These are phyloP conservation scores for Paecilomyces sp. DNA, from an alignment of 2,329 filamentous ascomycete species.

Conservation along the genomic window DNA sequence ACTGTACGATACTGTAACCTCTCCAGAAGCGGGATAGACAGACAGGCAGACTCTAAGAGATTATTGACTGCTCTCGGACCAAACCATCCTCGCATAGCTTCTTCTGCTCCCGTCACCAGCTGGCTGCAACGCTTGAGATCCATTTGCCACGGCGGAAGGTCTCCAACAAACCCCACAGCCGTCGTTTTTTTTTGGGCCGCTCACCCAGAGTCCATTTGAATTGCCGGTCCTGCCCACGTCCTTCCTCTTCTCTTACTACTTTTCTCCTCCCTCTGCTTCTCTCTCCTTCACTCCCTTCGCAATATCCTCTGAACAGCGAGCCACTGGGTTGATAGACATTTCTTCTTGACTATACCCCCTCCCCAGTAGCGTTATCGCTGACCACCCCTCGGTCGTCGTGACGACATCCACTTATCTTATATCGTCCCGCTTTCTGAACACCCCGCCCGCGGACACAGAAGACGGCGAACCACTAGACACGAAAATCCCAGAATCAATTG, in stretches of 20 bases:
- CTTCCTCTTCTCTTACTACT: constrained; percentile 8
- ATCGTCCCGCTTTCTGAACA: constrained; percentile 11
- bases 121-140: not conserved
- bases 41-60: constrained; percentile 5
- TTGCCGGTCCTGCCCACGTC: constrained; percentile 15
- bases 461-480: not conserved
- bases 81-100: constrained; percentile 2
- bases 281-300: constrained; percentile 5
- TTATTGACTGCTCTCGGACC: constrained; percentile 1
- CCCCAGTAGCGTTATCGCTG: constrained; percentile 13
- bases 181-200: constrained; percentile 8
- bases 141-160: not conserved
- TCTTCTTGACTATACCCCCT: constrained; percentile 6
- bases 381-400: constrained; percentile 11
- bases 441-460: constrained; percentile 5
- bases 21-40: constrained; percentile 7
- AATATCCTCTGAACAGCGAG: constrained; percentile 4
- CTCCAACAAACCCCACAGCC: not conserved
- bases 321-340: constrained; percentile 13
- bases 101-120: not conserved
- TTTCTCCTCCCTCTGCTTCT: constrained; percentile 10
- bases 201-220: constrained; percentile 11
- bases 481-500: constrained; percentile 6
- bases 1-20: constrained; percentile 5
- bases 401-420: constrained; percentile 18